These are phyloP conservation scores for Amanita jacksonii DNA, from an alignment of 768 basidiomycete genomes.

Conservation along the genomic window DNA sequence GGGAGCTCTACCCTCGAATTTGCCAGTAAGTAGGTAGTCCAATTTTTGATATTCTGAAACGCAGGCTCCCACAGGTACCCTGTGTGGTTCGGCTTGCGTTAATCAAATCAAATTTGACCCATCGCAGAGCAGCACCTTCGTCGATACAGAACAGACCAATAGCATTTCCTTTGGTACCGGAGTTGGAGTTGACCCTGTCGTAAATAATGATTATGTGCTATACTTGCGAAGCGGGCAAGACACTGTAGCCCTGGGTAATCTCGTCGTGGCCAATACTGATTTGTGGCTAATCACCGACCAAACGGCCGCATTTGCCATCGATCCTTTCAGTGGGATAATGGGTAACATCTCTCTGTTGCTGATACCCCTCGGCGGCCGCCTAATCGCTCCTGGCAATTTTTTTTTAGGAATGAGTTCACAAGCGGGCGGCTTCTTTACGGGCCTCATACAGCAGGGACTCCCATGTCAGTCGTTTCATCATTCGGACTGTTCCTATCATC, in stretches of 20 bases:
- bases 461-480: slow-evolving; percentile 28
- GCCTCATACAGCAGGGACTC: slow-evolving; percentile 36
- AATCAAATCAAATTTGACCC: slow-evolving; percentile 39
- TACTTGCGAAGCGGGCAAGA: slow-evolving; percentile 36
- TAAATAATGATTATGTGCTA: slow-evolving; percentile 35
- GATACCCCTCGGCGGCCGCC: neutral
- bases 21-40: slow-evolving; percentile 26
- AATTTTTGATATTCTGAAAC: too few species aligned
- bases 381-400: too few species aligned
- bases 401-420: neutral
- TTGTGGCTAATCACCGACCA: slow-evolving; percentile 46
- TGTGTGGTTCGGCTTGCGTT: slow-evolving; percentile 34
- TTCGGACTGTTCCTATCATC: neutral
- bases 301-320: slow-evolving; percentile 39
- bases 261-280: slow-evolving; percentile 25
- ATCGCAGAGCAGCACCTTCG: slow-evolving; percentile 40
- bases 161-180: slow-evolving; percentile 47
- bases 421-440: slow-evolving; percentile 39
- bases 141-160: slow-evolving; percentile 29
- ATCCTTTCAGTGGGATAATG: slow-evolving; percentile 50
- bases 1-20: slow-evolving; percentile 41
- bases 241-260: slow-evolving; percentile 39
- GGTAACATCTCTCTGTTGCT: slow-evolving; percentile 19
- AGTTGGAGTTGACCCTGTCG: slow-evolving; percentile 45
- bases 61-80: slow-evolving; percentile 24